phyloP scores from a whole-genome alignment of 305 asterid species.

The Solanum hybrid region DNA sequence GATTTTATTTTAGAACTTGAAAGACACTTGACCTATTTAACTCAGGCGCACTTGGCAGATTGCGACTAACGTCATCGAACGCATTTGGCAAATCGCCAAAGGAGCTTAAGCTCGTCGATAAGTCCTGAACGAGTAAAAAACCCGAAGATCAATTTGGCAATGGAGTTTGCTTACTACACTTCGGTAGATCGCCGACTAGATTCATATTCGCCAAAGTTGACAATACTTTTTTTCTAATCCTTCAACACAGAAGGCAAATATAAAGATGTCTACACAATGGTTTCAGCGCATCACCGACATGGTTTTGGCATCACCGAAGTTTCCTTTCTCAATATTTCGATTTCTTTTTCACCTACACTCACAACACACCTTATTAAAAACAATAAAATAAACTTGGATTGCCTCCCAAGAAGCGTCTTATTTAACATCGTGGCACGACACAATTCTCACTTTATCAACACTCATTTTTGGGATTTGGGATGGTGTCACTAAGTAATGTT shows the following conservation, averaged over 20 bases:
- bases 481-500: background rate
- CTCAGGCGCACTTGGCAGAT: background rate
- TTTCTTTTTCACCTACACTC: too few relatives aligned
- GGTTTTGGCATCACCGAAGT: background rate
- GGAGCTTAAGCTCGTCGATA: background rate
- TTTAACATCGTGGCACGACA: background rate
- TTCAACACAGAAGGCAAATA: background rate
- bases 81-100: background rate
- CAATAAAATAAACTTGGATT: background rate
- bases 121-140: background rate
- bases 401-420: background rate
- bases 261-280: background rate
- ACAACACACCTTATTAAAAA: background rate
- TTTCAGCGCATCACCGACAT: too few relatives aligned
- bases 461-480: background rate
- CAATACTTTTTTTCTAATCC: background rate
- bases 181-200: background rate
- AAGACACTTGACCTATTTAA: background rate
- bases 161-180: background rate
- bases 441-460: background rate
- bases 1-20: background rate
- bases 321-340: background rate
- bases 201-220: background rate
- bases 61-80: background rate
- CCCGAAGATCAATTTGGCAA: background rate